Evolutionary conservation across 2,329 filamentous ascomycete species (phyloP).

Genomic region (Neonectria faginata): DNA sequence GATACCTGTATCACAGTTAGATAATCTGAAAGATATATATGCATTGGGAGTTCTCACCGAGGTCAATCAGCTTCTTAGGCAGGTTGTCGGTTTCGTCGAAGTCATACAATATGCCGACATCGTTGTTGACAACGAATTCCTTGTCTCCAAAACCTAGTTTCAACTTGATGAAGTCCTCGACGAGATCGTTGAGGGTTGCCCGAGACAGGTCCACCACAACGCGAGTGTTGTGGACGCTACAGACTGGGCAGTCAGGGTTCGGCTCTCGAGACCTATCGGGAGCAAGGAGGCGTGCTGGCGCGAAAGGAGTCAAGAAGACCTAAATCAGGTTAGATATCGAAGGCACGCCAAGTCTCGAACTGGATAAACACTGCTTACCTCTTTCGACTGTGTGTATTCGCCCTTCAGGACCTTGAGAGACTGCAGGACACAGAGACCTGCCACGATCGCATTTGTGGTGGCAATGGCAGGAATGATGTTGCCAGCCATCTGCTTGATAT

Average conservation of each 20-base stretch:
- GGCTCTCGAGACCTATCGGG: constrained; percentile 70
- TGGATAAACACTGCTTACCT: constrained; percentile 61
- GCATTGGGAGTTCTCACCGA: constrained; percentile 64
- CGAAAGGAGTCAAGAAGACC: constrained; percentile 83
- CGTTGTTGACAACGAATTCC: constrained; percentile 82
- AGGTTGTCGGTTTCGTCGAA: constrained; percentile 87
- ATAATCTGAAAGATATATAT: constrained; percentile 2
- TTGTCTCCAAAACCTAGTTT: constrained; percentile 81
- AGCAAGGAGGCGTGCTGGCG: constrained; percentile 67
- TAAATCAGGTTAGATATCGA: constrained; percentile 44
- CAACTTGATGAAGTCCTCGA: constrained; percentile 77
- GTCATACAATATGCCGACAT: constrained; percentile 79
- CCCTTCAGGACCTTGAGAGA: constrained; percentile 89
- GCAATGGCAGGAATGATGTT: constrained; percentile 99
- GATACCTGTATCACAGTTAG: constrained; percentile 64
- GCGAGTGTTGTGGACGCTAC: constrained; percentile 77
- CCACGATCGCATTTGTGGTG: constrained; percentile 96
- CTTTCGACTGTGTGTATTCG: constrained; percentile 78
- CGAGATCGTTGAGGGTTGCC: constrained; percentile 82
- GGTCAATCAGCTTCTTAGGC: constrained; percentile 79
- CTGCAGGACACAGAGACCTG: constrained; percentile 90
- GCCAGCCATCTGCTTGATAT: constrained; percentile 98
- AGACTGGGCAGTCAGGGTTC: constrained; percentile 86
- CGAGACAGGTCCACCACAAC: constrained; percentile 75
- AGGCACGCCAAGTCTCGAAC: background rate